phyloP scores from a whole-genome alignment of 2,329 filamentous ascomycete genomes.

The Gnomoniopsis smithogilvyi region DNA sequence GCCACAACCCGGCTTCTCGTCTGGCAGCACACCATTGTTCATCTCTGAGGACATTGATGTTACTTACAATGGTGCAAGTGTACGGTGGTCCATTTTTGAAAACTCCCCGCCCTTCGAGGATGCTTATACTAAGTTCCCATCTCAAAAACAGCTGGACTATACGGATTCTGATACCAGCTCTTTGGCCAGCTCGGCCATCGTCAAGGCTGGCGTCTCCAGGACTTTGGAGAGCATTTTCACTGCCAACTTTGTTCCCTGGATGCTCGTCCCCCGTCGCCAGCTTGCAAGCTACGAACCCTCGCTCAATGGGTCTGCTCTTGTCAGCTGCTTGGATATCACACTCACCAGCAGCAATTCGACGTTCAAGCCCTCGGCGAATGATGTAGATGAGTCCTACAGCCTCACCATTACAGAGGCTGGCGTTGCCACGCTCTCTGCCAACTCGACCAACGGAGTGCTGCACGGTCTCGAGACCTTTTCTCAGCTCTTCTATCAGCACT shows the following conservation, averaged over 20 bases:
- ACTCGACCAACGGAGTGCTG: constrained; percentile 65
- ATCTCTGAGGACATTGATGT: constrained; percentile 49
- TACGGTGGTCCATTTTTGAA: constrained; percentile 41
- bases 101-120: constrained; percentile 20
- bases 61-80: constrained; percentile 56
- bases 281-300: constrained; percentile 62
- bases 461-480: constrained; percentile 73
- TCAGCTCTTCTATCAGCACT: constrained; percentile 76
- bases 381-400: constrained; percentile 74
- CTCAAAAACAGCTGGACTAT: constrained; percentile 44
- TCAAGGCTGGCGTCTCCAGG: constrained; percentile 55
- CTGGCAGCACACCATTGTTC: constrained; percentile 50
- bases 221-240: constrained; percentile 63
- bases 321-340: constrained; percentile 60
- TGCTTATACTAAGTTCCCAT: constrained; percentile 31
- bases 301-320: constrained; percentile 36
- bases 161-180: constrained; percentile 39
- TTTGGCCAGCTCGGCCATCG: constrained; percentile 50
- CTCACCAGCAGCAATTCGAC: constrained; percentile 57
- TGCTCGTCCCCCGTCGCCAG: constrained; percentile 60
- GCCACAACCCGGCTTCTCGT: constrained; percentile 44
- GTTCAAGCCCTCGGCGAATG: constrained; percentile 53
- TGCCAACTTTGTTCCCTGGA: constrained; percentile 74
- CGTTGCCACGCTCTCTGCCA: constrained; percentile 59
- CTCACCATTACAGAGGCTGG: constrained; percentile 58